Conservation (phyloP, 2,329 filamentous ascomycete genomes). For the Colletotrichum filicis region DNA sequence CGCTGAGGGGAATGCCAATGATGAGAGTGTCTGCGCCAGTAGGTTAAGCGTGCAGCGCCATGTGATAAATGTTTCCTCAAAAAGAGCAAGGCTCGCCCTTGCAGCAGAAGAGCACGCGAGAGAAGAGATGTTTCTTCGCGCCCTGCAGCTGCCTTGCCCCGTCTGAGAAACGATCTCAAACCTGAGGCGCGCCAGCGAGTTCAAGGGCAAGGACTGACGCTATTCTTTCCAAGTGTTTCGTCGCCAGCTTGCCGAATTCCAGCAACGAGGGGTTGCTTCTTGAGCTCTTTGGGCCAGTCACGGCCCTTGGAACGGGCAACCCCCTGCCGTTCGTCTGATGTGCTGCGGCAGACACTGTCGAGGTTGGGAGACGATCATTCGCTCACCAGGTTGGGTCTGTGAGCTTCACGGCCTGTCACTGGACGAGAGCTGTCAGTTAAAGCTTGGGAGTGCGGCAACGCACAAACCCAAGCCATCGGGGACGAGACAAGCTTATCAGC, state of each 20-base stretch:
- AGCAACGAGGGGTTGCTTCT: slow-evolving; percentile 28
- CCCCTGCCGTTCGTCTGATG: slow-evolving; percentile 35
- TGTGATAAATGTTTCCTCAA: slow-evolving; percentile 7
- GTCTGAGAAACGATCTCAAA: slow-evolving; percentile 28
- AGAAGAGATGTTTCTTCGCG: slow-evolving; percentile 31
- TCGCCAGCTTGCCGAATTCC: slow-evolving; percentile 25
- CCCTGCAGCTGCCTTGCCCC: slow-evolving; percentile 29
- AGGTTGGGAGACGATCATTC: slow-evolving; percentile 23
- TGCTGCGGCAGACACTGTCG: slow-evolving; percentile 33
- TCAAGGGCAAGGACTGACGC: slow-evolving; percentile 12
- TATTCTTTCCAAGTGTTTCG: slow-evolving; percentile 28
- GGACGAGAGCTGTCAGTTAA: slow-evolving; percentile 26
- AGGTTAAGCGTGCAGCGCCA: background rate
- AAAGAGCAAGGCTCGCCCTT: slow-evolving; percentile 27
- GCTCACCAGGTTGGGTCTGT: slow-evolving; percentile 16
- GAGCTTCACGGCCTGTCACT: slow-evolving; percentile 25
- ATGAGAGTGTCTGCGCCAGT: background rate
- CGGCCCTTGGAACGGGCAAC: slow-evolving; percentile 22
- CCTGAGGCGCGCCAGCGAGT: slow-evolving; percentile 10
- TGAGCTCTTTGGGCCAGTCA: slow-evolving; percentile 32
- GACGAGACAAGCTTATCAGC: slow-evolving; percentile 29
- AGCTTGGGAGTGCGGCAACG: slow-evolving; percentile 18
- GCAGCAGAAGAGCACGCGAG: slow-evolving; percentile 25
- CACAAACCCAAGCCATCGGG: slow-evolving; percentile 20
- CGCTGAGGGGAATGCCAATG: background rate